Evolutionary conservation across 2,329 filamentous ascomycete species (phyloP), one percentile per base, ranked within the genome.

Genomic region (Nigrospora sphaerica): DNA sequence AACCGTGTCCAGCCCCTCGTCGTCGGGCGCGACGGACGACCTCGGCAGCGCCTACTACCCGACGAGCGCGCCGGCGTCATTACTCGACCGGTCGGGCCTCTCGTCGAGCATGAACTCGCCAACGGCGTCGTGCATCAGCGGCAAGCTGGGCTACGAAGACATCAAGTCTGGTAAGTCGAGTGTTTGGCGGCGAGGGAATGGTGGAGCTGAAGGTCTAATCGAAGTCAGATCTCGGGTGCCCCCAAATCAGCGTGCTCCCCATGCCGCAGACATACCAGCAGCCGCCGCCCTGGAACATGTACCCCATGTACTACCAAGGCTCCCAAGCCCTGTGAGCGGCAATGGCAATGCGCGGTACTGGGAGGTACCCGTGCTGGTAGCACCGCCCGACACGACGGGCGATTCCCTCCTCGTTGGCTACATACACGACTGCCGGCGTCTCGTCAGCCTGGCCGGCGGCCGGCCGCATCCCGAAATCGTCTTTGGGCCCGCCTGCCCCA

Each of bases 1-100:
- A 42, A 73, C 67, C 42, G 73, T 73, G 12, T 75, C 75, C 17
- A 78, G 74, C 56, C 74, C 75, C 16, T 69, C 72, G 3, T 77
- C 75, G 3, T 74, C 74, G 2, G 67, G 64, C 39, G 65, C 64
- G 44, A 64, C 67, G 42, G 72, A 76, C 42, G 74, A 78, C 42
- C 75, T 73, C 56, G 66, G 61, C 48, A 59, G 56, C 45, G 59
- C 63, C 50, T 77, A 75, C 57, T 72, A 75, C 49, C 70, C 73
- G 10, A 73, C 72, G 19, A 75, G 72, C 52, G 67, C 73, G 17
- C 72, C 73, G 14, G 57, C 68, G 17, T 62, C 66, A 37, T 68
- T 76, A 58, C 60, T 74, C 39, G 65, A 67, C 43, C 53, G 56
- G 33, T 51, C 56, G 5, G 60, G 56, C 43, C 46, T 64, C 18